Evolutionary conservation across 306 rosid genomes (phyloP).

Genomic region (cucumber (Cucumis sativus)): Cucumber_9930_V3 NC_026657.2:10917001-10917500

Average conservation of each 20-base stretch:
- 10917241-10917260: background rate
- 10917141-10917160: constrained; percentile 73
- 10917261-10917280: background rate
- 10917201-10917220: background rate
- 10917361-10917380: background rate
- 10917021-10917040: no score
- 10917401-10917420: constrained; percentile 26
- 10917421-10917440: constrained; percentile 86
- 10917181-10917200: constrained; percentile 58
- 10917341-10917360: background rate
- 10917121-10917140: constrained; percentile 62
- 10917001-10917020: no score
- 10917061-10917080: background rate
- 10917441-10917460: constrained; percentile 99
- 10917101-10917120: constrained; percentile 10
- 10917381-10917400: background rate
- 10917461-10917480: constrained; percentile 85
- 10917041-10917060: no score
- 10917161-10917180: constrained; percentile 80
- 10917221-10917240: constrained; percentile 2
- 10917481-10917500: constrained; percentile 99
- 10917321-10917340: background rate
- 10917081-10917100: background rate
- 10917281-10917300: background rate
- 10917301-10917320: background rate